These are phyloP conservation scores for Fennellomyces sp. DNA, from an alignment of 371 early-diverging fungal genomes.

Conservation along the genomic window DNA sequence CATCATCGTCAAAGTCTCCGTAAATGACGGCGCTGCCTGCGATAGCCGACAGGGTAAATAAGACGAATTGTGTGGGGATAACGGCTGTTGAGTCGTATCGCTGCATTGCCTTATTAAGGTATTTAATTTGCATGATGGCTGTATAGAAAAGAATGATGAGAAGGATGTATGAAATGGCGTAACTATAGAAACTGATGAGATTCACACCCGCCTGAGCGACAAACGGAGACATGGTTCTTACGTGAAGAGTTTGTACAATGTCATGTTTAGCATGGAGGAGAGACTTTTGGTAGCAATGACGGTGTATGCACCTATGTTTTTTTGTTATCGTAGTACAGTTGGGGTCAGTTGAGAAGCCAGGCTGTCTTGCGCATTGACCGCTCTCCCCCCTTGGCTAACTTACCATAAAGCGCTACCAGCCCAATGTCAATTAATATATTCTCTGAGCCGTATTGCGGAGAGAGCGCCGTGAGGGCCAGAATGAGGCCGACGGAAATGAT, in stretches of 20 bases:
- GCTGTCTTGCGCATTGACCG: background rate
- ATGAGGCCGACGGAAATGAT: constrained; percentile 35
- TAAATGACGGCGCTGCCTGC: constrained; percentile 74
- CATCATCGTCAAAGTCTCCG: constrained; percentile 65
- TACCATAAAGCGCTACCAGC: constrained; percentile 68
- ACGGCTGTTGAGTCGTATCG: constrained; percentile 75
- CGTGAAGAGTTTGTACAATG: constrained; percentile 59
- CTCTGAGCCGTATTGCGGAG: constrained; percentile 46
- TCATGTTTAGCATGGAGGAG: constrained; percentile 60
- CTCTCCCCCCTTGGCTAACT: background rate
- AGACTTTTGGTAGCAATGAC: constrained; percentile 70
- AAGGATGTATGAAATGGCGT: constrained; percentile 68
- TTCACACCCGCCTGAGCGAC: background rate
- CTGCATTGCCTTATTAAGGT: constrained; percentile 71
- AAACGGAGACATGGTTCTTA: constrained; percentile 15
- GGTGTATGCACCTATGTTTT: constrained; percentile 63
- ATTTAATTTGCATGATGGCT: constrained; percentile 73
- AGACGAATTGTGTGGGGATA: constrained; percentile 81
- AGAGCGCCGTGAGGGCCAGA: constrained; percentile 35
- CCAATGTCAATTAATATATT: constrained; percentile 63
- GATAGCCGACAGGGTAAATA: constrained; percentile 78
- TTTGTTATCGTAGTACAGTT: no score
- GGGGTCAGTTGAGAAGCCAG: background rate
- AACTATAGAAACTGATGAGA: constrained; percentile 19
- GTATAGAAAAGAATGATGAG: constrained; percentile 64